Evolutionary conservation across 148 eudicot species (phyloP).

Genomic region (Pouteria glomerata): DNA sequence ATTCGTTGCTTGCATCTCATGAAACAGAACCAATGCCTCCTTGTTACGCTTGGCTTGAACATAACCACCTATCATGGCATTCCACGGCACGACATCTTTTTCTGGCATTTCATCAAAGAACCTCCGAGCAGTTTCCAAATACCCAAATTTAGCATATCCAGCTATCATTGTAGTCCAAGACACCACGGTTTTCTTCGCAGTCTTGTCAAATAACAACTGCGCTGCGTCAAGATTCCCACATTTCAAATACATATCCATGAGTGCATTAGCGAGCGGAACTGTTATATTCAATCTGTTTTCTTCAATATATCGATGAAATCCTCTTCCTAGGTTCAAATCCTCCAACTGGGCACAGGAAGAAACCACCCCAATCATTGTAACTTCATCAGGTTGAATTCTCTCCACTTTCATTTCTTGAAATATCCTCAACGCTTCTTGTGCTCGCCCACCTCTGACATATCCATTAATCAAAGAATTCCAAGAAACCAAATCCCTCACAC

Average conservation of each 20-base stretch:
- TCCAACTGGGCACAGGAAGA: constrained; percentile 39
- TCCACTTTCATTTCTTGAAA: constrained; percentile 42
- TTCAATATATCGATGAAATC: constrained; percentile 34
- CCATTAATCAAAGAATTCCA: constrained; percentile 64
- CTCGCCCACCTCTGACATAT: constrained; percentile 42
- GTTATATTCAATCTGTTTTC: constrained; percentile 31
- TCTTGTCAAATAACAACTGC: constrained; percentile 31
- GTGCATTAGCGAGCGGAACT: constrained; percentile 42
- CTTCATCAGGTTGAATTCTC: constrained; percentile 43
- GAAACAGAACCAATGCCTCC: constrained; percentile 47
- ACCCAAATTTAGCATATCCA: constrained; percentile 50
- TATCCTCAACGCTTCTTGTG: constrained; percentile 31
- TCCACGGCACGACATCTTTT: constrained; percentile 64
- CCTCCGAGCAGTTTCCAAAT: constrained; percentile 38
- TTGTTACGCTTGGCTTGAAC: constrained; percentile 40
- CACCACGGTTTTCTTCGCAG: constrained; percentile 44
- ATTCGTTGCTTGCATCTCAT: constrained; percentile 40
- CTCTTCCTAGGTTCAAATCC: constrained; percentile 38
- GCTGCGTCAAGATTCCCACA: constrained; percentile 52
- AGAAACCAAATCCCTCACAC: constrained; percentile 53
- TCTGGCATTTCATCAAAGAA: constrained; percentile 44
- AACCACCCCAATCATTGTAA: constrained; percentile 60
- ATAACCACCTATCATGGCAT: constrained; percentile 64
- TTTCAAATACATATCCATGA: constrained; percentile 59
- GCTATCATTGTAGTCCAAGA: constrained; percentile 57